Base-by-base conservation (phyloP, 2,329 filamentous ascomycete species). In the Ascochyta koolunga region DNA sequence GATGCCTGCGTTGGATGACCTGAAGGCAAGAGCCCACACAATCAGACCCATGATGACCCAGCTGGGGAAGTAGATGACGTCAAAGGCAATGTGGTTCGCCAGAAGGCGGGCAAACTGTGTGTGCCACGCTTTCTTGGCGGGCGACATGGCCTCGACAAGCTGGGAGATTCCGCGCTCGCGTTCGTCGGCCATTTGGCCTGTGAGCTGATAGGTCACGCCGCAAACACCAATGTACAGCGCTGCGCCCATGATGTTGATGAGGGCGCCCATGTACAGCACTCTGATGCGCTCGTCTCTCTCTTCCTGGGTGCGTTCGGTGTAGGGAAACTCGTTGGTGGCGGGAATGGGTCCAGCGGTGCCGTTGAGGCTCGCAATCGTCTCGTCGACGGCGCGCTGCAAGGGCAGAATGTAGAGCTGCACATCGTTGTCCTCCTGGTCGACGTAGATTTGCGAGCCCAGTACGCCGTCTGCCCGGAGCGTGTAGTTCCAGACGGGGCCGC, bases 81-180 rank as follows among this genome's bases (percentile, higher is more conserved):
- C 86, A 66, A 96, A 95, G 0, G 91, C 86, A 22, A 95, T 71
- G 69, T 96, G 91, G 56, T 92, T 88, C 0, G 92, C 87, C 8
- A 93, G 69, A 13, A 96, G 81, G n/a, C 93, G 83, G 1, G 89
- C 88, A 19, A 86, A 84, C 75, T 93, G 90, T 9, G 89, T 86
- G 66, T 91, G 82, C 90, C 91, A 96, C 37, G 84, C 79, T 42
- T 82, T 82, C 49, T 82, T 82, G 50, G 90, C 90, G 0, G 90
- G 89, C 81, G 95, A 93, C 91, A 96, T 96, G 49, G 91, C 89
- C 74, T 97, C 93, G 37, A 97, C 86, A 24, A 97, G 80, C 59
- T 92, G 90, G 4, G 90, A 90, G 83, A 96, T 95, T 53, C 92
- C 93, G 15, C 86, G 80, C 77, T 97, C 93, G 50, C 93, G 82